Evolutionary conservation across 768 basidiomycete species (phyloP).

Genomic region (Chalciporus piperatus): DNA sequence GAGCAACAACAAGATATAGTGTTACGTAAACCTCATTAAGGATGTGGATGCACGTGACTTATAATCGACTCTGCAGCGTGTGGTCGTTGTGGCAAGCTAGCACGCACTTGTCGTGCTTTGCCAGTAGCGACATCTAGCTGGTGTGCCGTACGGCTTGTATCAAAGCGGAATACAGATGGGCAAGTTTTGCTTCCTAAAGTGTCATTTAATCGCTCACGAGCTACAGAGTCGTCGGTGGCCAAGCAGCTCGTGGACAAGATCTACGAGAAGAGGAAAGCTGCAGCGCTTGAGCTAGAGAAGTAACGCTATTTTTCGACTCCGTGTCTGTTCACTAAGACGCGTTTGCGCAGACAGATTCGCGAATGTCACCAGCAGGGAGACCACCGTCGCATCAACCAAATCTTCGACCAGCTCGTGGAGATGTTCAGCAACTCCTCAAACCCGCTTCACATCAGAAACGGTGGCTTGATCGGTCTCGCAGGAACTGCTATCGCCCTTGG

Average conservation of each 20-base stretch:
- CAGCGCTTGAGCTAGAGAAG: slow-evolving; percentile 96
- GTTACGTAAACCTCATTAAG: background rate
- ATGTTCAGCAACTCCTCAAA: slow-evolving; percentile 86
- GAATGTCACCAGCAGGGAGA: slow-evolving; percentile 84
- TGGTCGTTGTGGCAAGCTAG: background rate
- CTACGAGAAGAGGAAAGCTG: slow-evolving; percentile 95
- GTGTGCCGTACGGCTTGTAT: no score
- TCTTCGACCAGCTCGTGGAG: slow-evolving; percentile 92
- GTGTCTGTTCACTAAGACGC: slow-evolving; percentile 10
- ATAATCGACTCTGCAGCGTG: background rate
- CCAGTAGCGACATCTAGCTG: background rate
- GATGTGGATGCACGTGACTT: background rate
- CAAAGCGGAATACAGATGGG: slow-evolving; percentile 14
- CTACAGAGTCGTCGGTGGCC: slow-evolving; percentile 65
- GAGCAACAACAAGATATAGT: background rate
- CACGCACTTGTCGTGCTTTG: background rate
- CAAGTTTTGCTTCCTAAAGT: background rate
- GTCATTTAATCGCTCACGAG: background rate
- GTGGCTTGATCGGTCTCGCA: slow-evolving; percentile 93
- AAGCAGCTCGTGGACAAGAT: slow-evolving; percentile 89
- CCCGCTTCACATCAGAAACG: slow-evolving; percentile 86
- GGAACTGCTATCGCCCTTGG: slow-evolving; percentile 97
- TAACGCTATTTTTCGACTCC: slow-evolving; percentile 28
- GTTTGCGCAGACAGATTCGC: slow-evolving; percentile 66
- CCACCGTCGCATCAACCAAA: slow-evolving; percentile 74